Conservation (phyloP, 2,329 filamentous ascomycete genomes). For the Exutisphaerella laricina region DNA sequence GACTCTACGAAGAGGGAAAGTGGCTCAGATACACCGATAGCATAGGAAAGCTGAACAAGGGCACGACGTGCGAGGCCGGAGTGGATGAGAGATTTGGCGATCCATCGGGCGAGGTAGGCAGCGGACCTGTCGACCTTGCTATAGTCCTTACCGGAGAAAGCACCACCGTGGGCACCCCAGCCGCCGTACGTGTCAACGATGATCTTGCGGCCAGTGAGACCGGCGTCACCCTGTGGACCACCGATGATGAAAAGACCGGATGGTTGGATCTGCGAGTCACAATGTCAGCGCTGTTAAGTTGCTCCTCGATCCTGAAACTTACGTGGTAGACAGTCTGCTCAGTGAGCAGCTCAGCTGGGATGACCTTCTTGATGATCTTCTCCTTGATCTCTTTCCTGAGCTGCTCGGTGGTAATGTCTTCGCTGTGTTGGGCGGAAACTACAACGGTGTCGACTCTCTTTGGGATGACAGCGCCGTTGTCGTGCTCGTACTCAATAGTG, state of each 20-base stretch:
- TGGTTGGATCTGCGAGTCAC: conserved; percentile 73
- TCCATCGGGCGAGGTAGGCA: conserved; percentile 95
- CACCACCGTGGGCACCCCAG: conserved; percentile 99
- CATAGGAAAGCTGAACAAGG: conserved; percentile 97
- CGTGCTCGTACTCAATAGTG: conserved; percentile 97
- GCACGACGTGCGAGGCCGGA: conserved; percentile 85
- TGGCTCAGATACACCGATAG: conserved; percentile 97
- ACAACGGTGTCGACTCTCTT: conserved; percentile 94
- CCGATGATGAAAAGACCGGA: conserved; percentile 98
- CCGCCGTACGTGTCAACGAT: conserved; percentile 99
- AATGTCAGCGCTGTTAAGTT: conserved; percentile 9
- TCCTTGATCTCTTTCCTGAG: conserved; percentile 92
- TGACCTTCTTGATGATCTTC: conserved; percentile 95
- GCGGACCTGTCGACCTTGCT: conserved; percentile 99
- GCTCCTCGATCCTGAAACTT: conserved; percentile 42
- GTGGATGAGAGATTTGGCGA: conserved; percentile 94
- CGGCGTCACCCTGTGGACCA: conserved; percentile 97
- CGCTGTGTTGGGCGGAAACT: conserved; percentile 89
- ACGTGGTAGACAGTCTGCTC: conserved; percentile 94
- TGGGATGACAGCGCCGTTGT: conserved; percentile 87
- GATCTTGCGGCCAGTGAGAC: conserved; percentile 99
- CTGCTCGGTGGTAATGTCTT: conserved; percentile 82
- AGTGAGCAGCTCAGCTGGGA: conserved; percentile 86
- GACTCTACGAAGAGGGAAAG: conserved; percentile 97
- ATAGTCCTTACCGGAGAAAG: conserved; percentile 99